These are phyloP conservation scores for Candida patagonica DNA, from an alignment of 805 yeast species.

Conservation along the genomic window DNA sequence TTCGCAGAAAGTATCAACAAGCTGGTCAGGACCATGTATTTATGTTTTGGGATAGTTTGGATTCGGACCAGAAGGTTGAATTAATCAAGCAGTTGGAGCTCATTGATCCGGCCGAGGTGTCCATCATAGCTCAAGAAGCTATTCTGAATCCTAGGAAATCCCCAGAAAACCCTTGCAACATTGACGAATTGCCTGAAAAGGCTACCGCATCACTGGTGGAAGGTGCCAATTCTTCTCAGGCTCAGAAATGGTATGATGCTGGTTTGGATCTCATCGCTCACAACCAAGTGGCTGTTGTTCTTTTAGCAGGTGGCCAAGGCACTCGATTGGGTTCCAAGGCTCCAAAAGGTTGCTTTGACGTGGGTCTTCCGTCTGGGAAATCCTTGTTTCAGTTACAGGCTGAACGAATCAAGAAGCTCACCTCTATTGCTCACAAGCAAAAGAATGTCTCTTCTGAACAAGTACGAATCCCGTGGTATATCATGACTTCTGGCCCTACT, in stretches of 20 bases:
- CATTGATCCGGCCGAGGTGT: constrained; percentile 29
- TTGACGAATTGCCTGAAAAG: constrained; percentile 25
- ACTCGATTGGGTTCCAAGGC: constrained; percentile 80
- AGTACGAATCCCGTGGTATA: constrained; percentile 64
- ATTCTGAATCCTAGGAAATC: constrained; percentile 7
- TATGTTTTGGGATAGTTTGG: constrained; percentile 27
- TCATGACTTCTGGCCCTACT: constrained; percentile 93
- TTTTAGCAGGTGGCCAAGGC: constrained; percentile 99
- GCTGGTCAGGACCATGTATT: constrained; percentile 36
- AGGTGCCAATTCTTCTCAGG: constrained; percentile 18
- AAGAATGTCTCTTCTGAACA: constrained; percentile 19
- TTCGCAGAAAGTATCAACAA: constrained; percentile 18
- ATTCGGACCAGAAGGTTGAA: constrained; percentile 17
- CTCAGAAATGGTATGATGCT: constrained; percentile 31
- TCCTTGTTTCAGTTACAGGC: constrained; percentile 90
- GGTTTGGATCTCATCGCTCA: constrained; percentile 64
- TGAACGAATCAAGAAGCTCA: constrained; percentile 64
- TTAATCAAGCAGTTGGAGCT: constrained; percentile 27
- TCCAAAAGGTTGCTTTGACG: constrained; percentile 92
- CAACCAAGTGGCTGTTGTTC: constrained; percentile 76
- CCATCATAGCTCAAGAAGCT: constrained; percentile 22
- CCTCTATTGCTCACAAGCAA: constrained; percentile 38
- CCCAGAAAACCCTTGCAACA: constrained; percentile 7
- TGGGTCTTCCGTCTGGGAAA: constrained; percentile 74
- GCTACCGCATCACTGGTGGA: constrained; percentile 26